Evolutionary conservation across 1,284 basidiomycete genomes (phyloP).

Genomic region (Ceratobasidium sp.): DNA sequence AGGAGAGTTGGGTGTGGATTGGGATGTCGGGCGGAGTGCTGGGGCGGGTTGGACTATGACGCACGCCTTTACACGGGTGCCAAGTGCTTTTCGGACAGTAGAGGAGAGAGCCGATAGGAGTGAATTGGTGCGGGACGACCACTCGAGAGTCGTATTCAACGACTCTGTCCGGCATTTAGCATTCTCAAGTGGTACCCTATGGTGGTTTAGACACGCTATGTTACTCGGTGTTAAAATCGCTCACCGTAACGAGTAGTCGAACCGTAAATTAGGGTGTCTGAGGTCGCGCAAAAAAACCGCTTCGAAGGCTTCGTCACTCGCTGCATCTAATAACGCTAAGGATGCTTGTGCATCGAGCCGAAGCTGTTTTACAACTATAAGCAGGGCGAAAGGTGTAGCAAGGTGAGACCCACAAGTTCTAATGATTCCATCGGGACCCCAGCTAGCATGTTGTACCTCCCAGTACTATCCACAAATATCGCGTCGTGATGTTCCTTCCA

Average conservation of each 20-base stretch:
- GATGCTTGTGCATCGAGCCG: conserved; percentile 81
- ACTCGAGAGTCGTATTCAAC: conserved; percentile 67
- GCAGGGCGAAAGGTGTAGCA: too few relatives aligned
- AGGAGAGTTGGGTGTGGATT: conserved; percentile 55
- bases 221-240: conserved; percentile 49
- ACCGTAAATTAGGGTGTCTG: conserved; percentile 70
- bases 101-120: conserved; percentile 67
- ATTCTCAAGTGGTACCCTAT: conserved; percentile 73
- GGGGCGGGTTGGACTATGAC: conserved; percentile 61
- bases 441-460: conserved; percentile 84
- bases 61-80: conserved; percentile 73
- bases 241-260: conserved; percentile 75
- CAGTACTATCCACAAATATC: conserved; percentile 82
- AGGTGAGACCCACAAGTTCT: conserved; percentile 54
- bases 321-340: conserved; percentile 69
- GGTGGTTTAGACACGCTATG: conserved; percentile 32
- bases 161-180: conserved; percentile 65
- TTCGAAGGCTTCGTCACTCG: conserved; percentile 74
- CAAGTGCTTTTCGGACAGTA: conserved; percentile 75
- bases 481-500: conserved; percentile 64
- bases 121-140: conserved; percentile 70
- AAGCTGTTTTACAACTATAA: conserved; percentile 64
- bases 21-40: conserved; percentile 23
- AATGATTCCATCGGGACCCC: conserved; percentile 72
- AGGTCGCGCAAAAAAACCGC: conserved; percentile 80